These are phyloP conservation scores for Xylaria bambusicola DNA, from an alignment of 495 filamentous ascomycete genomes.

Conservation along the genomic window DNA sequence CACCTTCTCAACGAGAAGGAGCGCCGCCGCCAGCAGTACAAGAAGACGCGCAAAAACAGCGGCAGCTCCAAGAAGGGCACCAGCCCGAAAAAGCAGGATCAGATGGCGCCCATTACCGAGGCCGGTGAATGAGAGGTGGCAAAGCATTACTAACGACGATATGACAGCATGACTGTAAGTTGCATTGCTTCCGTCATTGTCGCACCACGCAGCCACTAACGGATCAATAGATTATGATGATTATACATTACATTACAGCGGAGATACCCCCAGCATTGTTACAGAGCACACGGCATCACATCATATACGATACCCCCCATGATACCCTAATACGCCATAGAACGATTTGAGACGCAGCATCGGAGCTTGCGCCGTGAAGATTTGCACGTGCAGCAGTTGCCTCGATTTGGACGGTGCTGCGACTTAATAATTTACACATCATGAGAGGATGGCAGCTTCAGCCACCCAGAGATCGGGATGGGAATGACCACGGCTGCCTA, in stretches of 20 bases:
- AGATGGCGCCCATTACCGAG: constrained; percentile 54
- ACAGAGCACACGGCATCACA: constrained; percentile 5
- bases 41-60: constrained; percentile 33
- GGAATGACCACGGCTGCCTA: neutral
- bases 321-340: constrained; percentile 12
- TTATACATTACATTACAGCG: constrained; percentile 6
- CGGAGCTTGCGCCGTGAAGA: constrained; percentile 1
- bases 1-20: constrained; percentile 51
- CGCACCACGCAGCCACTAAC: constrained; percentile 1
- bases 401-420: constrained; percentile 1
- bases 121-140: constrained; percentile 30
- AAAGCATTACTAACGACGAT: constrained; percentile 12
- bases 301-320: constrained; percentile 20
- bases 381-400: constrained; percentile 5
- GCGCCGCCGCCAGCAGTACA: constrained; percentile 37
- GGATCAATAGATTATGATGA: constrained; percentile 9
- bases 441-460: neutral
- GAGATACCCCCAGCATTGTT: constrained; percentile 17
- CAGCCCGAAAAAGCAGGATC: constrained; percentile 45
- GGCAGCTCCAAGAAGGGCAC: constrained; percentile 43
- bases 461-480: neutral
- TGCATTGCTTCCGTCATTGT: neutral
- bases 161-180: constrained; percentile 33
- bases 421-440: constrained; percentile 8
- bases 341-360: constrained; percentile 6